These are phyloP conservation scores for Oryza coarctata DNA, from an alignment of 176 grass and related monocot species.

Conservation along the genomic window DNA sequence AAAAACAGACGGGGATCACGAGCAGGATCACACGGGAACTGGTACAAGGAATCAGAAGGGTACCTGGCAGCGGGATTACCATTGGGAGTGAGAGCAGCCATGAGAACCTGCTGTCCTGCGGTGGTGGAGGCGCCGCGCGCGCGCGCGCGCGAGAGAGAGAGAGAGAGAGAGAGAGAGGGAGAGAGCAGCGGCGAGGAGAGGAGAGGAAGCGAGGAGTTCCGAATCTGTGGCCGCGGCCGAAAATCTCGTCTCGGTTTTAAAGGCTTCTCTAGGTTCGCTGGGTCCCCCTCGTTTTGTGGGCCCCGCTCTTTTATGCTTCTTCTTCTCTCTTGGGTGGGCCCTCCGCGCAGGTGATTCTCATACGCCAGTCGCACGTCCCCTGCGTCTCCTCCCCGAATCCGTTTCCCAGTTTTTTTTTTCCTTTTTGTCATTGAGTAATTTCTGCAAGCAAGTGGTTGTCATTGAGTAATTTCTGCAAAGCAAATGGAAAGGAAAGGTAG, in stretches of 20 bases:
- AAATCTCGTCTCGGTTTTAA: background rate
- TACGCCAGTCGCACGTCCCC: no score
- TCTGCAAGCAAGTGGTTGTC: no score
- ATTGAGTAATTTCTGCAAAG: background rate
- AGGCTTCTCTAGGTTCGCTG: background rate
- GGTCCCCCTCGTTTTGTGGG: no score
- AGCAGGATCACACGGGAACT: background rate
- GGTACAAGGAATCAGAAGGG: background rate
- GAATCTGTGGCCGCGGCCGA: background rate
- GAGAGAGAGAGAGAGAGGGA: no score
- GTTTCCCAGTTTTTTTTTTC: no score
- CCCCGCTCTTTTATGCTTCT: background rate
- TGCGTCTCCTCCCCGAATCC: no score
- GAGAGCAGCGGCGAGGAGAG: background rate
- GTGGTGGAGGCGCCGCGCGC: no score
- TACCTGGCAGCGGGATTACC: conserved; percentile 15
- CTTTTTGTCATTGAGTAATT: background rate
- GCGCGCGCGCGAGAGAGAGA: no score
- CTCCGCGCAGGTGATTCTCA: no score
- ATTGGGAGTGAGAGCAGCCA: conserved; percentile 19
- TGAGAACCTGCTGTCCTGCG: background rate
- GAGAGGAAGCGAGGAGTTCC: background rate
- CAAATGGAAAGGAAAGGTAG: background rate
- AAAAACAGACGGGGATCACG: background rate
- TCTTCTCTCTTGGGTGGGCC: background rate